Evolutionary conservation across 306 rosid genomes (phyloP), one percentile per base, ranked within the genome.

Genomic region (Styphnolobium japonicum): DNA sequence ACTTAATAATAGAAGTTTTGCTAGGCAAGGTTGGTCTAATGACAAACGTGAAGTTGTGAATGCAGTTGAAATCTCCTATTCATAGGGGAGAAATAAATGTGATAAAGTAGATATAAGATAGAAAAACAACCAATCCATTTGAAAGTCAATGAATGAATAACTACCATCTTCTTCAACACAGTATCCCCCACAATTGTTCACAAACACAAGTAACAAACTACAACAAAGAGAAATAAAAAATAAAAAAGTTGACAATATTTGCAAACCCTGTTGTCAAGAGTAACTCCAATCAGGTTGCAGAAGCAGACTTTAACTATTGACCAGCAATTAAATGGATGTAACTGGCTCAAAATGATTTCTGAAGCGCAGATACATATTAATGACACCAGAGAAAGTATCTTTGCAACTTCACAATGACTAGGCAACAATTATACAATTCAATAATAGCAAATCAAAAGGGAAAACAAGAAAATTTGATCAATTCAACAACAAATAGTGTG

Each of bases 351-450:
- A 6, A 21, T 10, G 23, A 42, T 73, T 55, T 23, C 42, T 31
- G 51, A 61, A 75, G 29, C 33, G 52, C 76, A 66, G 23, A 66
- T 34, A 46, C 29, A 56, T 36, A 21, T 39, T 9, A 15, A 72
- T 57, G 25, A 45, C 76, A 52, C 48, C 57, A 25, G 52, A 75
- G 25, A 77, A 60, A 19, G 46, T 10, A 76, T 27, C 19, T 57
- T 52, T 9, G 53, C 39, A 68, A 18, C 37, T 19, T 51, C 16
- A 55, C 12, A 37, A 71, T 15, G 58, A 71, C 46, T 2, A 62
- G 49, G 40, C 19, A 79, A 67, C 56, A 75, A 43, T 2, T 16
- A 56, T 46, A 34, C 19, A 73, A 27, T 75, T 71, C 76, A 75
- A 60, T 5, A 76, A 39, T 5, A 43, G 42, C 33, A 52, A 77